phyloP scores from a whole-genome alignment of 2,329 filamentous ascomycete genomes.

The Trichocomaceae sp. region DNA sequence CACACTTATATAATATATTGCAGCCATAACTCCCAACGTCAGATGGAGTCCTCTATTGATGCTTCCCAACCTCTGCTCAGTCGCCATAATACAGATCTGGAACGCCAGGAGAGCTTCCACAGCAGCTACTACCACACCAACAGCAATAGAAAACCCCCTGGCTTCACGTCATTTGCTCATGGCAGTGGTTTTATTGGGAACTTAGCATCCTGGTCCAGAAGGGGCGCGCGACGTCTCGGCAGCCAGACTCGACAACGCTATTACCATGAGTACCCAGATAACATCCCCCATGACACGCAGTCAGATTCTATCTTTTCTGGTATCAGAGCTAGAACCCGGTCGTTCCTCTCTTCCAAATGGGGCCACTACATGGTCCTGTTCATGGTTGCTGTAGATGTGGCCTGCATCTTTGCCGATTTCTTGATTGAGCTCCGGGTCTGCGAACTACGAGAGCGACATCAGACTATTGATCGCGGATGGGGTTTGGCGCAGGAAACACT shows the following conservation, averaged over 20 bases:
- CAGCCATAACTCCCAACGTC: background rate
- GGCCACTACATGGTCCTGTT: conserved; percentile 46
- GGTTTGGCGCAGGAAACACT: conserved; percentile 39
- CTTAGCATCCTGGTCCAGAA: conserved; percentile 5
- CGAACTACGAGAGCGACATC: conserved; percentile 30
- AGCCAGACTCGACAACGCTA: background rate
- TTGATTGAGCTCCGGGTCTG: conserved; percentile 46
- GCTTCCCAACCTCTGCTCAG: conserved; percentile 10
- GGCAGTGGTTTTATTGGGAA: conserved; percentile 6
- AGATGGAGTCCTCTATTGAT: conserved; percentile 11
- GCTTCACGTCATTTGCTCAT: background rate
- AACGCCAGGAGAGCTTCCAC: conserved; percentile 1
- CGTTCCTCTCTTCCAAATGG: conserved; percentile 40
- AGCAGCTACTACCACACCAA: background rate
- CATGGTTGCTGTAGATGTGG: conserved; percentile 46
- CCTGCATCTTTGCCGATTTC: conserved; percentile 49
- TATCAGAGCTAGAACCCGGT: conserved; percentile 13
- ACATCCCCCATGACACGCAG: background rate
- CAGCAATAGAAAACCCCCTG: background rate
- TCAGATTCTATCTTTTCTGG: background rate
- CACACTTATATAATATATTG: too few species aligned
- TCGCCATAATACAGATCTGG: background rate
- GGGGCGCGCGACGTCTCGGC: conserved; percentile 1
- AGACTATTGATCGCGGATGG: conserved; percentile 23
- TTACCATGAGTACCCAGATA: conserved; percentile 2